Base-by-base conservation (phyloP, 1,284 basidiomycete species). In the Cutaneotrichosporon sp. region DNA sequence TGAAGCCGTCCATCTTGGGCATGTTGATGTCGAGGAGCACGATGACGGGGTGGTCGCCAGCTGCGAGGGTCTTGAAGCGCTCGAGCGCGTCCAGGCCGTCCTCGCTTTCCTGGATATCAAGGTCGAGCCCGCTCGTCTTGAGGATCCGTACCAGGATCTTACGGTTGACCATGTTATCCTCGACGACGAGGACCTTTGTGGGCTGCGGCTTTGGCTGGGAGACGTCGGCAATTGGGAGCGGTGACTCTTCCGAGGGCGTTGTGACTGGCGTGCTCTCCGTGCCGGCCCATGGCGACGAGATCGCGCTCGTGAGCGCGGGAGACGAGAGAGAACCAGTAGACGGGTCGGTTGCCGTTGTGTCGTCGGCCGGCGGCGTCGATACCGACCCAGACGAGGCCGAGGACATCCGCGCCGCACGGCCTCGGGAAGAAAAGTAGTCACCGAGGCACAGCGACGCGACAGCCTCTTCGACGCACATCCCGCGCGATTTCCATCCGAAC, bases 21-120 rank as follows among this genome's bases (percentile, higher is more conserved):
- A 75, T 75, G 54, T 72, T 75, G 54, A 75, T 73, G 49, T 75
- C 72, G 14, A 73, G 61, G 11, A 75, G 55, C 9, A 72, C 66
- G n/a, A 67, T 63, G 8, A 41, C 55, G 3, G 62, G 63, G 3
- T 26, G 11, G 14, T 38, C 48, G 35, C 20, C 19, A 7, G 35
- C 19, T n/a, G n/a, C n/a, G 29, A 71, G 62, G 5, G 59, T 38
- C 35, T 57, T 55, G 59, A 75, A 75, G 24, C 51, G 58, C 14
- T 65, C 59, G 3, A 75, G 64, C 24, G 72, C 72, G 26, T 63
- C 67, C 5, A 63, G 48, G 10, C 72, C 72, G 59, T 75, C 70
- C 20, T 60, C 67, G 1, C 71, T 70, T 53, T 73, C 70, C 41
- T 48, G 37, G 37, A 69, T 61, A 16, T 69, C 61, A 29, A 68